Percentiles rank a stretch among this genome's conserved stretches.
These are phyloP conservation scores for Cryoendolithus antarcticus DNA, from an alignment of 2,329 filamentous ascomycete genomes.

Conservation along the genomic window DNA sequence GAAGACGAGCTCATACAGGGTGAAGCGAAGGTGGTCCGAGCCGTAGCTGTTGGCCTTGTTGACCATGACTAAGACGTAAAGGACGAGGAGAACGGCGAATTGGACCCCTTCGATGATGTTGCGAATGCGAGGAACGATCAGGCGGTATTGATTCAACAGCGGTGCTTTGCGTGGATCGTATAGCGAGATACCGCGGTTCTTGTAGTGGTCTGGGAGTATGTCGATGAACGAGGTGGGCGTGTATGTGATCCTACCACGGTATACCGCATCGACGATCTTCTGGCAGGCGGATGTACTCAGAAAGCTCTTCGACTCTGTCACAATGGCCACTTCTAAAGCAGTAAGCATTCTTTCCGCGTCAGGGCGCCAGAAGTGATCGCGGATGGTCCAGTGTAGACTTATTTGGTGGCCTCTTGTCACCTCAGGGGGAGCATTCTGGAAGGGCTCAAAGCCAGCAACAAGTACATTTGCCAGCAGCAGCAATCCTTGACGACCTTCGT, in stretches of 20 bases:
- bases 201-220: constrained; percentile 76
- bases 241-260: constrained; percentile 67
- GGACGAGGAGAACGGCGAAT: constrained; percentile 54
- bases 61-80: constrained; percentile 65
- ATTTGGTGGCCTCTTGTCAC: constrained; percentile 47
- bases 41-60: constrained; percentile 44
- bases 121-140: constrained; percentile 68
- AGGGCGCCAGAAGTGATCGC: constrained; percentile 27
- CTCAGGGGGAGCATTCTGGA: constrained; percentile 64
- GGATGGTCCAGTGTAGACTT: constrained; percentile 31
- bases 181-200: constrained; percentile 66
- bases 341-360: constrained; percentile 52
- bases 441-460: constrained; percentile 73
- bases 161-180: constrained; percentile 68
- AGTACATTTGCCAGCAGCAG: constrained; percentile 66
- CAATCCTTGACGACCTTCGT: constrained; percentile 56
- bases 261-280: constrained; percentile 72
- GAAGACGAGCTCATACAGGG: constrained; percentile 52
- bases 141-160: constrained; percentile 70
- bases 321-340: constrained; percentile 69
- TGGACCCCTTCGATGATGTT: constrained; percentile 64
- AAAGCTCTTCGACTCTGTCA: constrained; percentile 70
- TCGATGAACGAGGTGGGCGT: constrained; percentile 72
- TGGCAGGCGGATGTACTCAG: constrained; percentile 67
- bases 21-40: constrained; percentile 22